A percentile compares a stretch with the other conserved stretches of the same genome.
phyloP scores from a whole-genome alignment of 192 early-diverging fungal genomes.

The Entomortierella chlamydospora region DNA sequence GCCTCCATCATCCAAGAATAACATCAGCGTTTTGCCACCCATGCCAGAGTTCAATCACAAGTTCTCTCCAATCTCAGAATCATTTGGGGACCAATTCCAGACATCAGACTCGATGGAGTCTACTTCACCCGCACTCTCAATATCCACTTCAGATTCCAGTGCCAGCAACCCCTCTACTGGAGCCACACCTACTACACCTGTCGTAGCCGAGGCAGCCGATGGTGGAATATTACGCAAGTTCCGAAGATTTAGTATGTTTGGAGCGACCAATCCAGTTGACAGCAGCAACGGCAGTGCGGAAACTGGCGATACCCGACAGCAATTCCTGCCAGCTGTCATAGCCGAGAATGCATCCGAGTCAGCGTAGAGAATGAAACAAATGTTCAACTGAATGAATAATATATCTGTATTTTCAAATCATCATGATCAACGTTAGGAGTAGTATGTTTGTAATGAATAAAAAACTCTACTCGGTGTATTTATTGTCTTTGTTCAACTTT shows the following conservation, averaged over 20 bases:
- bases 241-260: not conserved
- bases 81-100: not conserved
- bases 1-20: conserved; percentile 13
- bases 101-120: not conserved
- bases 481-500: too few relatives aligned
- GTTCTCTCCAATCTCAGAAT: not conserved
- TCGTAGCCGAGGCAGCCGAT: not conserved
- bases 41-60: conserved; percentile 16
- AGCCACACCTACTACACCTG: not conserved
- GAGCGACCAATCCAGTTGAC: not conserved
- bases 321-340: not conserved
- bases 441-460: too few relatives aligned
- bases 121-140: not conserved
- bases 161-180: not conserved
- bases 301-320: not conserved
- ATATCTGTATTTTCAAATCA: not conserved
- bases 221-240: not conserved
- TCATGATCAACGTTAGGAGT: too few relatives aligned
- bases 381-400: not conserved
- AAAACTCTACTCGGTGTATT: too few relatives aligned
- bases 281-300: not conserved
- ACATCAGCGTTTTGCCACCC: conserved; percentile 3
- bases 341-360: not conserved
- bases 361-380: not conserved
- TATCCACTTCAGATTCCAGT: not conserved